Percentiles rank a stretch among this genome's conserved stretches.
Evolutionary conservation across 2,329 filamentous ascomycete genomes (phyloP).

Genomic region (Gaeumannomyces tritici): DNA sequence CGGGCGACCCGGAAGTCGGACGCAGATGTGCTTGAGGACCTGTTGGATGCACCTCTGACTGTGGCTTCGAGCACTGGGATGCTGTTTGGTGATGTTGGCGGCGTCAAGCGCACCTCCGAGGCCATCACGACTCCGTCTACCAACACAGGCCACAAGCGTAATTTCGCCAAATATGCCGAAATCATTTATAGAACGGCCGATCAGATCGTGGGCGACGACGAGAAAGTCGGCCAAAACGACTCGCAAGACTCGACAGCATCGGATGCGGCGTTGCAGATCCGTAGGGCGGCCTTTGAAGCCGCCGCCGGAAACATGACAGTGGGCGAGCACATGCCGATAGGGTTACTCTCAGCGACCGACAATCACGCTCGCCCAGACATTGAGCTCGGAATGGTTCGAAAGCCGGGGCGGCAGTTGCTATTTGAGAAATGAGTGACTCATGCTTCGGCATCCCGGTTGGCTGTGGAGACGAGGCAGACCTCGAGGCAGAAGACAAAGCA

Average conservation of each 20-base stretch:
- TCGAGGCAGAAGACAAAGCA: not conserved
- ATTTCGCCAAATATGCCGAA: not conserved
- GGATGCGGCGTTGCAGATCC: constrained; percentile 15
- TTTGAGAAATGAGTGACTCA: no score
- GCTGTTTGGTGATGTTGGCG: not conserved
- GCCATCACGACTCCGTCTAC: not conserved
- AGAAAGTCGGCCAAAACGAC: constrained; percentile 9
- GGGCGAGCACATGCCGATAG: constrained; percentile 14
- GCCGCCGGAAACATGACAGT: constrained; percentile 15
- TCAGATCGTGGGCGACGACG: constrained; percentile 8
- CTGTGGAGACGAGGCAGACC: no score
- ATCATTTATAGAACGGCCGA: not conserved
- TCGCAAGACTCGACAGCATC: constrained; percentile 23
- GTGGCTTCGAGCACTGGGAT: not conserved
- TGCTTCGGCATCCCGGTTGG: not conserved
- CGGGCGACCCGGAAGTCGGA: not conserved
- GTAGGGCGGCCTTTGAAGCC: constrained; percentile 20
- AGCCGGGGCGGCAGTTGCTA: not conserved
- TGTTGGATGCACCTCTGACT: no score
- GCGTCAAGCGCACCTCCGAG: not conserved
- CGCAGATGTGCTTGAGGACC: not conserved
- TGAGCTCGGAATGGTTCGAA: constrained; percentile 19
- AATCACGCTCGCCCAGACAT: constrained; percentile 24
- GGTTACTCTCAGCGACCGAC: constrained; percentile 27
- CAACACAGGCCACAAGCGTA: constrained; percentile 2